phyloP scores from a whole-genome alignment of 129 eudicot genomes.

The Centaurea solstitialis region DNA sequence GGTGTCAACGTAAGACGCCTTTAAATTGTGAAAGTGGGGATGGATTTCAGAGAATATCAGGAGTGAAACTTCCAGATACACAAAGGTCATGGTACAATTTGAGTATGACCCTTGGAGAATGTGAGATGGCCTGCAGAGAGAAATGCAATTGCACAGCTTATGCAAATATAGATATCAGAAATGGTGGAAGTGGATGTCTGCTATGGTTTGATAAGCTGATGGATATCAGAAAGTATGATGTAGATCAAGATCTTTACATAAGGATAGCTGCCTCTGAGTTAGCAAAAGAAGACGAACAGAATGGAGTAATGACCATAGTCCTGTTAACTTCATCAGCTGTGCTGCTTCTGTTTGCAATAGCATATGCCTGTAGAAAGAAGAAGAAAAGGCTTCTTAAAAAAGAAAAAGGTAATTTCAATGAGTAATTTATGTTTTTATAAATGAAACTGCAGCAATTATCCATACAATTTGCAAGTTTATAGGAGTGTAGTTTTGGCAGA shows the following conservation, averaged over 20 bases:
- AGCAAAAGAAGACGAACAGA: neutral
- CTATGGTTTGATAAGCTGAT: neutral
- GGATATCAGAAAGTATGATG: neutral
- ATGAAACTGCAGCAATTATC: neutral
- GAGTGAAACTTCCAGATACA: neutral
- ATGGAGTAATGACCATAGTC: no score
- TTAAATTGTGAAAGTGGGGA: neutral
- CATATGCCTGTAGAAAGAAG: neutral
- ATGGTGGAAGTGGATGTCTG: neutral
- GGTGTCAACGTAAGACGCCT: conserved; percentile 11
- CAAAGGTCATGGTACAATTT: neutral
- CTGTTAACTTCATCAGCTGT: neutral
- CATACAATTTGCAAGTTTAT: neutral
- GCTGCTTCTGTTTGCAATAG: neutral
- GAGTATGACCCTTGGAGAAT: neutral
- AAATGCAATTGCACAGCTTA: neutral
- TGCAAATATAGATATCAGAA: neutral
- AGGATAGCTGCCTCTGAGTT: neutral
- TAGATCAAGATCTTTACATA: neutral
- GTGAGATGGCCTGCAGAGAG: neutral
- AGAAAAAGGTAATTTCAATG: neutral
- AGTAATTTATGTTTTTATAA: neutral
- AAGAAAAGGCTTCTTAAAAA: no score
- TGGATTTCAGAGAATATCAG: neutral
- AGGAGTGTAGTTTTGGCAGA: neutral